phyloP scores from a whole-genome alignment of 2,329 filamentous ascomycete genomes.

The Cercospora citrullina region DNA sequence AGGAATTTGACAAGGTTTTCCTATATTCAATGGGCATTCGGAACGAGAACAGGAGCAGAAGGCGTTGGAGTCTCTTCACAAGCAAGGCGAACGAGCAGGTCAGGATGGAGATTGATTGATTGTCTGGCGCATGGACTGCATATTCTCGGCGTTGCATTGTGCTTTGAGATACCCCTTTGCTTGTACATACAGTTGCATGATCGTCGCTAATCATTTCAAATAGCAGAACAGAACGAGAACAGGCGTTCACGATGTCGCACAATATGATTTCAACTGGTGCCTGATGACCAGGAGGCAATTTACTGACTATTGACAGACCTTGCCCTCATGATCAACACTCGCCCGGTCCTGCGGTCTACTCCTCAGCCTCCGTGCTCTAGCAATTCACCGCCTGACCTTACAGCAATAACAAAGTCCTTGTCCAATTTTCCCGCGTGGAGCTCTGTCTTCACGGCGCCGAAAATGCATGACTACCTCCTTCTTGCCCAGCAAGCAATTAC shows the following conservation, averaged over 20 bases:
- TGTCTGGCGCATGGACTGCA: background rate
- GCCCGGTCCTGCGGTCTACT: background rate
- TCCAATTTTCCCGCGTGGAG: background rate
- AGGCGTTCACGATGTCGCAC: background rate
- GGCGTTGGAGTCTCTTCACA: conserved; percentile 1
- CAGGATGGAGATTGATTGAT: conserved; percentile 13
- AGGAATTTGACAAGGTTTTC: conserved; percentile 3
- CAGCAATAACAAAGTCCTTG: background rate
- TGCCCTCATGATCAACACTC: background rate
- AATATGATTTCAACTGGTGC: background rate
- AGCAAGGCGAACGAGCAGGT: background rate
- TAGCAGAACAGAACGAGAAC: background rate
- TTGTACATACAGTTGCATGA: background rate
- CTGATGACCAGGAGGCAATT: background rate
- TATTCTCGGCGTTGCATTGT: background rate
- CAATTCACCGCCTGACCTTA: background rate
- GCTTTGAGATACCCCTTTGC: conserved; percentile 1
- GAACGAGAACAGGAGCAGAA: conserved; percentile 7
- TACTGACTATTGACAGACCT: background rate
- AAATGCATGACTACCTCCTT: background rate
- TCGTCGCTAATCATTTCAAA: background rate
- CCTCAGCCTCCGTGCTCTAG: background rate
- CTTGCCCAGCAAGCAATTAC: background rate
- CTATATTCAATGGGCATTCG: conserved; percentile 8
- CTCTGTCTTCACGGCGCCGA: background rate